Percentiles rank a stretch among this genome's conserved stretches.
Conservation (phyloP, 164 flowering plant species). For the Nymphaea thermarum region DNA sequence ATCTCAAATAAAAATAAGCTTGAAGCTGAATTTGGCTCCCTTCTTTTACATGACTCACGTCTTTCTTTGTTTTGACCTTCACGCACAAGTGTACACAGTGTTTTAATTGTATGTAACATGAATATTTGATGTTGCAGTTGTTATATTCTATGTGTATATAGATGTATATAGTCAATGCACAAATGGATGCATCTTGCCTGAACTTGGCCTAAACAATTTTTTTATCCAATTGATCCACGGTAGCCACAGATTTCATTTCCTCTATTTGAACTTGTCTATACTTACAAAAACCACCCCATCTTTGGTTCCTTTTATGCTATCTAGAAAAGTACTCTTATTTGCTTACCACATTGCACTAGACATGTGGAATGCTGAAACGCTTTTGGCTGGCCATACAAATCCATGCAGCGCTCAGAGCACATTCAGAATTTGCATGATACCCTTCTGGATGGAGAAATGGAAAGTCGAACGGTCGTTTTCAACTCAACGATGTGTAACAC, state of each 20-base stretch:
- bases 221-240: background rate
- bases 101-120: too few species aligned
- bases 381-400: background rate
- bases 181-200: background rate
- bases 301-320: background rate
- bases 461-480: constrained; percentile 37
- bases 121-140: too few species aligned
- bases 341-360: background rate
- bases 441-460: constrained; percentile 8
- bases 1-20: too few species aligned
- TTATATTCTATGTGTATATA: too few species aligned
- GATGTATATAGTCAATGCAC: background rate
- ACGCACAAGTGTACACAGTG: too few species aligned
- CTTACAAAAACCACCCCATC: too few species aligned
- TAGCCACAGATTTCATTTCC: background rate
- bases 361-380: background rate
- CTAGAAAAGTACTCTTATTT: too few species aligned
- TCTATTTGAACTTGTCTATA: too few species aligned
- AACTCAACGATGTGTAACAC: constrained; percentile 38
- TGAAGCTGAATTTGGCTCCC: too few species aligned
- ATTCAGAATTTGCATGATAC: constrained; percentile 6
- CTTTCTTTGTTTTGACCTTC: too few species aligned
- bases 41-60: too few species aligned
- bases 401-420: constrained; percentile 22
- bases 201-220: background rate